Conservation (phyloP, 2,329 filamentous ascomycete species). For the Xenosphaeropsis pyriputrescens region DNA sequence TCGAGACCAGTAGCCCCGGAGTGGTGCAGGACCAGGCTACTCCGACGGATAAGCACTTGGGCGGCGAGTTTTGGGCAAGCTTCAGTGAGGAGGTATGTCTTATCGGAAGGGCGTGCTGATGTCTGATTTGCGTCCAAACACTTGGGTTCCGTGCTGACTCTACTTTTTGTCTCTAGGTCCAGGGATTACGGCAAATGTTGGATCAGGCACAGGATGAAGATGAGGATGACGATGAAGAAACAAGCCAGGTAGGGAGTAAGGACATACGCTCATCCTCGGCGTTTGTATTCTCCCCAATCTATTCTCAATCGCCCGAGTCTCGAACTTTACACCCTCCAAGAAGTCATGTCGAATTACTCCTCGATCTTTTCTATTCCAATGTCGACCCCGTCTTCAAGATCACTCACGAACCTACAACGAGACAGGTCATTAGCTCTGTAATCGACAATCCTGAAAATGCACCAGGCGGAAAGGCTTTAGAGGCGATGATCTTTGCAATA, state of each 20-base stretch:
- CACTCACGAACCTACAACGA: background rate
- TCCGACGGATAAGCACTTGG: background rate
- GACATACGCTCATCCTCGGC: background rate
- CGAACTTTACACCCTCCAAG: background rate
- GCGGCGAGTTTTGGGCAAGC: background rate
- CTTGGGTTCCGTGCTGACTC: background rate
- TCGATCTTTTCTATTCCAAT: background rate
- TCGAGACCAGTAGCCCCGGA: background rate
- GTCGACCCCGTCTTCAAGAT: background rate
- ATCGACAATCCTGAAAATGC: background rate
- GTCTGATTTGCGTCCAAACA: background rate
- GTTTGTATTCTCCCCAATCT: background rate
- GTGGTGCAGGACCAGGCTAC: background rate
- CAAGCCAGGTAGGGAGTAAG: background rate
- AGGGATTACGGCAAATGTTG: background rate
- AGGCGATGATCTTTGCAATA: background rate
- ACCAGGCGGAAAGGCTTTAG: background rate
- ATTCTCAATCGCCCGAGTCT: background rate
- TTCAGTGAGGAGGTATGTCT: background rate
- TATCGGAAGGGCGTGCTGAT: background rate
- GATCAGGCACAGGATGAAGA: background rate
- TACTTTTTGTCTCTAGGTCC: background rate
- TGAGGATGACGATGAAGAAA: constrained; percentile 16
- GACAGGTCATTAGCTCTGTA: background rate
- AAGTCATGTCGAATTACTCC: background rate